Evolutionary conservation across 768 basidiomycete species (phyloP), one percentile per base, ranked within the genome.

Genomic region (Leucocoprinus leucothites): DNA sequence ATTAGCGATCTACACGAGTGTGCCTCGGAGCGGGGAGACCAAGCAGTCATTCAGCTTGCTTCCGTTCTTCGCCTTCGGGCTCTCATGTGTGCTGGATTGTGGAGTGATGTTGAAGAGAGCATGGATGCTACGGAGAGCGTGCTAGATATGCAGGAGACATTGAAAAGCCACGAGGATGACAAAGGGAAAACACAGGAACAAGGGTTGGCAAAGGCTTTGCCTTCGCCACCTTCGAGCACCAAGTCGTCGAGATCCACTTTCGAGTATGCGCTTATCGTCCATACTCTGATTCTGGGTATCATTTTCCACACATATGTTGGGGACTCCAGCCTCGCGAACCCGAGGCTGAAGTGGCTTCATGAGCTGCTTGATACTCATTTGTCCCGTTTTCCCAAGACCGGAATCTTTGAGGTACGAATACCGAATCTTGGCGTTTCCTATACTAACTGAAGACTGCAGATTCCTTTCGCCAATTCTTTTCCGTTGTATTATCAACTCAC

Each of bases 301-400:
- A 65, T 85, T 19, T 87, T 79, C 62, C 74, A 82, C 60, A 87
- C 86, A 0, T 84, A 88, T 59, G 68, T 69, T 0, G 87, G 87
- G 6, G 71, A 74, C 49, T 71, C 79, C 4, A 63, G 71, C 16
- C 70, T 73, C 13, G 76, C 81, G 0, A 72, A 79, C n/a, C 65
- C 71, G 7, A 71, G 88, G 18, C 68, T 91, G 31, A 72, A 77
- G 35, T 73, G 74, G 43, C 66, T 92, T 1, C 89, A 92, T 64
- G 73, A 77, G n/a, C 66, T 89, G 24, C 75, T 91, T 48, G 90
- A 91, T 62, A 56, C 63, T 65, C 63, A 25, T 66, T 71, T 52
- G 66, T 72, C 58, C 40, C 61, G 5, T 58, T 59, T 56, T n/a
- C 54, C 54, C 2, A 56, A 49, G 48, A 48, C 54, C 57, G 77